Percentiles rank a stretch among this genome's conserved stretches.
phyloP scores from a whole-genome alignment of 345 rosid species.

The Arabidopsis arenosa region DNA sequence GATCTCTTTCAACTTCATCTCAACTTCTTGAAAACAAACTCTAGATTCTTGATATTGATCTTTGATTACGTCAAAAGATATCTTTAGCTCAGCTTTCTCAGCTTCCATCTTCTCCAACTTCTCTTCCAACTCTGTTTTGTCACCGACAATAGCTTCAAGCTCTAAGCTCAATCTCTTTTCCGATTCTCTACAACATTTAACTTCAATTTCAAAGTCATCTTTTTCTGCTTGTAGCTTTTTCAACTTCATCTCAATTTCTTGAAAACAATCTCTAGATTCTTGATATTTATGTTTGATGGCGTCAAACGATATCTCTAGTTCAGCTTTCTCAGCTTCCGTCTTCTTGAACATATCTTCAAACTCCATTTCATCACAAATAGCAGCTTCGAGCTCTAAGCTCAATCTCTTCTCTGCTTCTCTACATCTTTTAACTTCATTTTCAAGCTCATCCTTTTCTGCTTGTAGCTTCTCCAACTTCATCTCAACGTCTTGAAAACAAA shows the following conservation, averaged over 20 bases:
- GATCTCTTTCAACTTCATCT: conserved; percentile 54
- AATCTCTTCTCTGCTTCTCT: conserved; percentile 42
- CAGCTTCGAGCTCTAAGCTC: conserved; percentile 6
- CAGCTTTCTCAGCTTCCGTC: conserved; percentile 48
- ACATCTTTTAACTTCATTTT: conserved; percentile 38
- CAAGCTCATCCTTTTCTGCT: conserved; percentile 52
- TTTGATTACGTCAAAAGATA: conserved; percentile 50
- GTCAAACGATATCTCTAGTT: conserved; percentile 10
- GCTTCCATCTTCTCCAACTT: conserved; percentile 50
- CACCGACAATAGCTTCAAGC: conserved; percentile 48
- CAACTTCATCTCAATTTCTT: conserved; percentile 33
- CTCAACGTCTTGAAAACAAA: conserved; percentile 56
- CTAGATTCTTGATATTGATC: conserved; percentile 50
- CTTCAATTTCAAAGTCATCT: conserved; percentile 46
- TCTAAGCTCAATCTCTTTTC: conserved; percentile 52
- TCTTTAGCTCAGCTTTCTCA: conserved; percentile 62
- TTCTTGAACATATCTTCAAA: conserved; percentile 51
- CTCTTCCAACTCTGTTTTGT: conserved; percentile 50
- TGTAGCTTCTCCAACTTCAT: conserved; percentile 57
- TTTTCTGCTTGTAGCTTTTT: conserved; percentile 49
- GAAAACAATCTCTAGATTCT: conserved; percentile 18
- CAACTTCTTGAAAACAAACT: conserved; percentile 55
- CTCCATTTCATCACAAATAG: not conserved
- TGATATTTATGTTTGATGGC: conserved; percentile 8
- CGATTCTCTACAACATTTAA: conserved; percentile 44